phyloP scores from a whole-genome alignment of 768 basidiomycete genomes.

The Pluteus cervinus region DNA sequence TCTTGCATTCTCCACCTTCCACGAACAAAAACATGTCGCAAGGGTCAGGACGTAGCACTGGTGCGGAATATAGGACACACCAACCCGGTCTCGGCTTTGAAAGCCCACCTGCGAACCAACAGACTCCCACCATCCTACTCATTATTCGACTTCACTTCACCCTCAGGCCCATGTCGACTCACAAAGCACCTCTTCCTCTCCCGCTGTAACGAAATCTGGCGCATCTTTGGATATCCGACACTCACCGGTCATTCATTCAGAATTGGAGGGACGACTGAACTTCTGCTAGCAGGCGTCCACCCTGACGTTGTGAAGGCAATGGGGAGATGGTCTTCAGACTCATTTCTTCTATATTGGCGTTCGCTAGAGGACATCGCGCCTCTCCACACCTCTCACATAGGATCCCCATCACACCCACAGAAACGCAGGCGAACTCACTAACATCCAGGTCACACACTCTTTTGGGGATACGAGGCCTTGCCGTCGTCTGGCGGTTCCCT shows the following conservation, averaged over 20 bases:
- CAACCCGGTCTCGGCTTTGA: constrained; percentile 13
- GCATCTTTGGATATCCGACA: constrained; percentile 5
- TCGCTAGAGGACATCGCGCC: constrained; percentile 14
- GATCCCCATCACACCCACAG: too few relatives aligned
- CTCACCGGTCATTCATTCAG: constrained; percentile 24
- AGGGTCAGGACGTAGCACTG: constrained; percentile 16
- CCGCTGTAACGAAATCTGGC: constrained; percentile 23
- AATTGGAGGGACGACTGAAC: constrained; percentile 29
- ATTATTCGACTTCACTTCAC: constrained; percentile 10
- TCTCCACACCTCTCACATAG: constrained; percentile 5
- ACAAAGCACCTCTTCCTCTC: constrained; percentile 12
- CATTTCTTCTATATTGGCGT: constrained; percentile 28
- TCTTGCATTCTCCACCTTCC: constrained; percentile 19
- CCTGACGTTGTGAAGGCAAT: constrained; percentile 24
- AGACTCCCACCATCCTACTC: constrained; percentile 4
- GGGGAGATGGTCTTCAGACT: constrained; percentile 26
- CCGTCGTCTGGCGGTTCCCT: too few relatives aligned
- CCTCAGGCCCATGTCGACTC: constrained; percentile 6
- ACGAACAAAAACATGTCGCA: constrained; percentile 14
- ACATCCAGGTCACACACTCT: too few relatives aligned
- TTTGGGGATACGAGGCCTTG: too few relatives aligned
- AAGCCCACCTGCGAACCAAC: constrained; percentile 11
- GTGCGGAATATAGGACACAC: constrained; percentile 7
- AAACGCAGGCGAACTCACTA: too few relatives aligned
- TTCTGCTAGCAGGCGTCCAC: constrained; percentile 20